These are phyloP conservation scores for Fragosphaeria purpurea DNA, from an alignment of 2,329 filamentous ascomycete species.

Conservation along the genomic window DNA sequence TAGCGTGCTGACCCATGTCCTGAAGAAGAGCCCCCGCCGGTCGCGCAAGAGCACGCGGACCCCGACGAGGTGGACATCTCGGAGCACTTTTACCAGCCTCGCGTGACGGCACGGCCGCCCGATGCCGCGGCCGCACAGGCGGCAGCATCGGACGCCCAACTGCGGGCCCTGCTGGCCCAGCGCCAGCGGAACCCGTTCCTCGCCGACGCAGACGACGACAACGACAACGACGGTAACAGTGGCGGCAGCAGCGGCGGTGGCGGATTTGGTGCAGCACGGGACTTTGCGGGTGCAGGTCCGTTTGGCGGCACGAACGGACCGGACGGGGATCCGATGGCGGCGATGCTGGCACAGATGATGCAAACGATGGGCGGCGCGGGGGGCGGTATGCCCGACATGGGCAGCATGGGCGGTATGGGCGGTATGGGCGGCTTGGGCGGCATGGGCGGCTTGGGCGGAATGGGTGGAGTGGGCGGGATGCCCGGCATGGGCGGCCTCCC, in stretches of 20 bases:
- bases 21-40: constrained; percentile 1
- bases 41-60: constrained; percentile 39
- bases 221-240: not conserved
- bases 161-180: constrained; percentile 49
- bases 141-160: constrained; percentile 43
- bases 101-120: constrained; percentile 27
- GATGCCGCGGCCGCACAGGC: constrained; percentile 3
- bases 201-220: not conserved
- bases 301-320: constrained; percentile 14
- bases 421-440: constrained; percentile 15
- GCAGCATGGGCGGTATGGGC: constrained; percentile 19
- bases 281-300: not conserved
- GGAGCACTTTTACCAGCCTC: constrained; percentile 55
- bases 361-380: constrained; percentile 34
- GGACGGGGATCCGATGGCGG: constrained; percentile 57
- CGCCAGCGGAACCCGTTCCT: constrained; percentile 6
- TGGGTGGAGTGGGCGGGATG: constrained; percentile 28
- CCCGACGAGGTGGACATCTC: constrained; percentile 73
- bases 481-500: constrained; percentile 12
- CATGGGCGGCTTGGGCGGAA: constrained; percentile 5
- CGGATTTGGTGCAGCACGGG: no score
- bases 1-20: no score
- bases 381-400: constrained; percentile 34
- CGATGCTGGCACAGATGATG: constrained; percentile 69
- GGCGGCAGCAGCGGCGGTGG: no score